Percentiles rank a stretch among this genome's conserved stretches.
These are phyloP conservation scores for Hordeum marinum DNA, from an alignment of 176 grass and related monocot species.

Conservation along the genomic window DNA sequence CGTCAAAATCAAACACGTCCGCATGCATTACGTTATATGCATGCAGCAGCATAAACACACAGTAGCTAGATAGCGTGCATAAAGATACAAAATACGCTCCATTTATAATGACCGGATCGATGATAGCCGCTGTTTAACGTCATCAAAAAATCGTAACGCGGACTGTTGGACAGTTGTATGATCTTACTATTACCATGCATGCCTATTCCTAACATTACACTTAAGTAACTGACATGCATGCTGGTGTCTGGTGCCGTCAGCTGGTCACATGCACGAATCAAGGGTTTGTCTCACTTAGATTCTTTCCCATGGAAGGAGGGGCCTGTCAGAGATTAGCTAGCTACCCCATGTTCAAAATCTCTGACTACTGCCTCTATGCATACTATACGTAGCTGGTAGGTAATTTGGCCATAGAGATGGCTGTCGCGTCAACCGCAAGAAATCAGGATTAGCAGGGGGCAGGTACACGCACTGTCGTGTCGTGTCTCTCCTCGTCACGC, in stretches of 20 bases:
- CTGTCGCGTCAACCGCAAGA: neutral
- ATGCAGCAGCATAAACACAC: neutral
- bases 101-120: neutral
- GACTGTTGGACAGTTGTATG: neutral
- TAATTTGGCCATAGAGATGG: neutral
- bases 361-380: neutral
- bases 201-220: neutral
- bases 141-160: neutral
- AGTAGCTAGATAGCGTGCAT: neutral
- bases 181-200: neutral
- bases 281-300: slow-evolving; percentile 32
- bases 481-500: slow-evolving; percentile 18
- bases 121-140: neutral
- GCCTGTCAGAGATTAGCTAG: slow-evolving; percentile 14
- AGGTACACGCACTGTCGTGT: slow-evolving; percentile 16
- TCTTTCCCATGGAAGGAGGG: slow-evolving; percentile 30
- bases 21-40: neutral
- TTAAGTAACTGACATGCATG: neutral
- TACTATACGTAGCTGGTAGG: neutral
- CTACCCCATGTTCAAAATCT: slow-evolving; percentile 1
- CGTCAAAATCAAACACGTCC: neutral
- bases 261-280: neutral
- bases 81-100: neutral
- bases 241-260: neutral
- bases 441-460: neutral